phyloP scores from a whole-genome alignment of 208 protist species.

The Crithidia fasciculata region DNA sequence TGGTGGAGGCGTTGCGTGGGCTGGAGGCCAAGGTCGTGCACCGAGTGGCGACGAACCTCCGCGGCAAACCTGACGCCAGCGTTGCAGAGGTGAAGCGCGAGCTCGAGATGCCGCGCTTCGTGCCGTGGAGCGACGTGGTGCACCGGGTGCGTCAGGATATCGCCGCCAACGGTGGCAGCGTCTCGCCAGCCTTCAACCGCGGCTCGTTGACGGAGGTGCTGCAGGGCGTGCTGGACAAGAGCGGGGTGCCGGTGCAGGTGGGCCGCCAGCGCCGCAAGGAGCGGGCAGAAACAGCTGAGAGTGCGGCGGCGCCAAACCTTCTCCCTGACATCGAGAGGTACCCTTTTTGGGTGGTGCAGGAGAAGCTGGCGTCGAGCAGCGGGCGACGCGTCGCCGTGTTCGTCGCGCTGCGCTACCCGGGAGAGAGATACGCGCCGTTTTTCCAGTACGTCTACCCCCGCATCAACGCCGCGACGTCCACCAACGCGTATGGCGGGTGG shows the following conservation, averaged over 20 bases:
- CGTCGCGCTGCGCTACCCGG: slow-evolving; percentile 38
- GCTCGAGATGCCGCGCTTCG: not conserved
- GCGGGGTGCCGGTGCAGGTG: slow-evolving; percentile 15
- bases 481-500: slow-evolving; percentile 85
- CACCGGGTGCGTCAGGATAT: not conserved
- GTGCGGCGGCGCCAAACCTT: too few species aligned
- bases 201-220: slow-evolving; percentile 7
- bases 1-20: not conserved
- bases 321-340: not conserved
- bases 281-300: not conserved
- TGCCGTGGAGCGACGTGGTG: slow-evolving; percentile 11
- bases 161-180: too few species aligned
- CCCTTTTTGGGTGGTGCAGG: slow-evolving; percentile 28
- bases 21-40: not conserved
- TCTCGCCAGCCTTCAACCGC: too few species aligned
- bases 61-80: not conserved
- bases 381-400: slow-evolving; percentile 11
- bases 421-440: slow-evolving; percentile 42
- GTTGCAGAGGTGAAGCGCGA: not conserved
- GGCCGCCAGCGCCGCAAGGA: not conserved
- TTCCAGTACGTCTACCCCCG: slow-evolving; percentile 48
- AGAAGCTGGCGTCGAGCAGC: not conserved
- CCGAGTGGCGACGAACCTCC: not conserved
- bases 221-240: slow-evolving; percentile 21
- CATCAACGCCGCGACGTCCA: slow-evolving; percentile 25